Conservation (phyloP, 1,284 basidiomycete genomes). For the Malassezia restricta region DNA sequence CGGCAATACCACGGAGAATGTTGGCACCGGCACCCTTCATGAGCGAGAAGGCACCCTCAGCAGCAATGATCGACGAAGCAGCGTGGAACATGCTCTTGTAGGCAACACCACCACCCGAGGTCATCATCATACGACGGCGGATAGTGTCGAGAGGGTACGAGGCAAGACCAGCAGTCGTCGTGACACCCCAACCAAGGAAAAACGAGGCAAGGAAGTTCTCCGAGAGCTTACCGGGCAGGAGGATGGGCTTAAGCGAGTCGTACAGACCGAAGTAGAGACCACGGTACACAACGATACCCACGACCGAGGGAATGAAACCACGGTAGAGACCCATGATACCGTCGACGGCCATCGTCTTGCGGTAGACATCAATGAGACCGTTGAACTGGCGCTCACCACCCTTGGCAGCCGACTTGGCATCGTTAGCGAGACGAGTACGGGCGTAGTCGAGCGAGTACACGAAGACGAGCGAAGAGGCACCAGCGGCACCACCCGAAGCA, state of each 20-base stretch:
- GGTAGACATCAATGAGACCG: constrained; percentile 46
- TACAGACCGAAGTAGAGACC: constrained; percentile 47
- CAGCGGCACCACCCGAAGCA: constrained; percentile 46
- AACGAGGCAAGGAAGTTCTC: constrained; percentile 46
- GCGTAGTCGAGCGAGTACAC: constrained; percentile 47
- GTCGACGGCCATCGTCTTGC: constrained; percentile 45
- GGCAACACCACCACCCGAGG: constrained; percentile 42
- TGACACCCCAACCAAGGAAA: constrained; percentile 46
- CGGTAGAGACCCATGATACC: constrained; percentile 47
- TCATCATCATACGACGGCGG: constrained; percentile 47
- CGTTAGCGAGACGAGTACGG: constrained; percentile 47
- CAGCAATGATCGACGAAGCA: constrained; percentile 65
- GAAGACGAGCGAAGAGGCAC: constrained; percentile 46
- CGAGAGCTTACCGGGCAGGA: constrained; percentile 41
- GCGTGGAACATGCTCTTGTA: constrained; percentile 54
- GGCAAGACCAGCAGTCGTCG: constrained; percentile 46
- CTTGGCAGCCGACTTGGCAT: constrained; percentile 46
- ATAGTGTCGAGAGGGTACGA: constrained; percentile 47
- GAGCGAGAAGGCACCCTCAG: constrained; percentile 71
- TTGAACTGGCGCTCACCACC: constrained; percentile 47
- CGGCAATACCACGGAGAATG: constrained; percentile 94
- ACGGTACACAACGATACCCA: constrained; percentile 47
- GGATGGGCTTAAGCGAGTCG: constrained; percentile 47
- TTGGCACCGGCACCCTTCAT: constrained; percentile 69
- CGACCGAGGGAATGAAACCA: constrained; percentile 46